Base-by-base conservation (phyloP, 352 stramenopile species). In the Phytophthora sojae region DNA sequence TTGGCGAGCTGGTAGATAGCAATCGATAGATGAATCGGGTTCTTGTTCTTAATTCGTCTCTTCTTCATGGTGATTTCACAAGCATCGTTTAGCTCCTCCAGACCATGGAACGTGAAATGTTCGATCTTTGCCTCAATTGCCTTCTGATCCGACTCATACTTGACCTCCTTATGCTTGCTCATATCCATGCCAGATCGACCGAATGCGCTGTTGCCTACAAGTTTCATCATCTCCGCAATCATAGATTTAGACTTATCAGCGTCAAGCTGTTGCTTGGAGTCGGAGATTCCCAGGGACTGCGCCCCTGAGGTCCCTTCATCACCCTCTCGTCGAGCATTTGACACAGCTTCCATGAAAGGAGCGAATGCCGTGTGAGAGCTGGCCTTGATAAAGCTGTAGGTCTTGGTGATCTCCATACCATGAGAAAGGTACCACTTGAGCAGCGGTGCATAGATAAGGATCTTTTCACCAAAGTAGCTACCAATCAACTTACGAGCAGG, bases 371-470 rank as follows among this genome's bases (percentile, higher is more conserved):
- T 39, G 63, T 60, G 4, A 35, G 55, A 32, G 15, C 29, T 30
- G 8, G 62, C 67, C 51, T 75, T 76, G 21, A 77, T 65, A 23
- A 80, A 81, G 9, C 21, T 61, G 37, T 83, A 69, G 6, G 44
- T 68, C 21, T 74, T 71, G 7, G 61, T 80, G 23, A 80, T 61
- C 2, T 60, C 61, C 4, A 81, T 30, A 4, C 76, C 73, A 45
- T 83, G 69, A 4, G 11, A 14, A 5, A 83, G 15, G 29, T 84
- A 84, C 73, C 77, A 84, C 15, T 77, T 80, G 0, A 84, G 39
- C 17, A 80, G 26, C 8, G 73, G 69, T 2, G 70, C 57, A 30
- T 82, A 82, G 12, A 85, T 74, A 0, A 85, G 57, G 39, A 79
- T 80, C 17, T 70, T 56, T 11, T 69, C 62, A 6, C 71, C 77